Evolutionary conservation across 148 eudicot species (phyloP).

Genomic region (Vaccinium vitisidaea): DNA sequence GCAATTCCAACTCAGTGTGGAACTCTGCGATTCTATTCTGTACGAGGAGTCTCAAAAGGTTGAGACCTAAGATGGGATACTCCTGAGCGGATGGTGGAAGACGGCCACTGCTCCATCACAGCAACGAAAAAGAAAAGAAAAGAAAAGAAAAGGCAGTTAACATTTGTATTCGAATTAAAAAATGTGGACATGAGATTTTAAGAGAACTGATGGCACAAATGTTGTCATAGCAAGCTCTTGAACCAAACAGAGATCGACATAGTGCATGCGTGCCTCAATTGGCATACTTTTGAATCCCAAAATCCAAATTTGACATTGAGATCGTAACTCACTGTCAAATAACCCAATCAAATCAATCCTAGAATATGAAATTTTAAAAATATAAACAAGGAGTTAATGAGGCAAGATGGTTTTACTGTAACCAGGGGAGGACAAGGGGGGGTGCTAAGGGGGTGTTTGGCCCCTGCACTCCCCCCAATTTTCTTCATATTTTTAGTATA

Average conservation of each 20-base stretch:
- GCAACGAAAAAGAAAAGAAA: slow-evolving; percentile 27
- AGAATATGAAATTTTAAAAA: not conserved
- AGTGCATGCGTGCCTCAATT: not conserved
- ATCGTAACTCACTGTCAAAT: not conserved
- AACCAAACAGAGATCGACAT: not conserved
- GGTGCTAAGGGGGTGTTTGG: too few relatives aligned
- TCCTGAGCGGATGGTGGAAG: slow-evolving; percentile 71
- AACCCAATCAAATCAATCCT: not conserved
- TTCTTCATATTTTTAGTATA: too few relatives aligned
- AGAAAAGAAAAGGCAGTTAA: not conserved
- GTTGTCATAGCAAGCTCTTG: not conserved
- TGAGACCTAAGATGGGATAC: slow-evolving; percentile 55
- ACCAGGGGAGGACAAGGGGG: too few relatives aligned
- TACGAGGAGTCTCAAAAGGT: slow-evolving; percentile 81
- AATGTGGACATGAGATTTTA: not conserved
- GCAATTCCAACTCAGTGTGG: slow-evolving; percentile 87
- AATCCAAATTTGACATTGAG: not conserved
- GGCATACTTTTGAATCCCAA: not conserved
- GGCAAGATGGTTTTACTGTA: not conserved
- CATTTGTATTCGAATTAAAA: not conserved
- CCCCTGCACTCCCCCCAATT: too few relatives aligned
- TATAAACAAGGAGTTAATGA: not conserved
- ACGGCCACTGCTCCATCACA: slow-evolving; percentile 48
- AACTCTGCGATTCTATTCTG: slow-evolving; percentile 90
- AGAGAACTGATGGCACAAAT: not conserved